A percentile compares a stretch with the other conserved stretches of the same genome.
Evolutionary conservation across 2,329 filamentous ascomycete genomes (phyloP).

Genomic region (Thelonectria discophora): DNA sequence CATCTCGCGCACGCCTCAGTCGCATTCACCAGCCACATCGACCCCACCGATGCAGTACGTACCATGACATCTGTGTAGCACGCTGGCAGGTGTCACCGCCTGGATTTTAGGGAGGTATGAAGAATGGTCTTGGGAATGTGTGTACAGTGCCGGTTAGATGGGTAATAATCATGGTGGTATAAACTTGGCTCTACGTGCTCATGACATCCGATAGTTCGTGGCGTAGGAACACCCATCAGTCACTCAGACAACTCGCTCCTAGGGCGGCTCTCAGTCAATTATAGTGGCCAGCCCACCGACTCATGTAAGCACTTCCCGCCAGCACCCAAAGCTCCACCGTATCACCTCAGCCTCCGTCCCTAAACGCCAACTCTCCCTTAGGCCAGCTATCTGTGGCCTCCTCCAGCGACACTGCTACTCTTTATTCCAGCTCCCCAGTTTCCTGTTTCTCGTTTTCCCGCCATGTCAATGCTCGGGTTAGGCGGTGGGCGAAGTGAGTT

Average conservation of each 20-base stretch:
- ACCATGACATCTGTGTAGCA: not conserved
- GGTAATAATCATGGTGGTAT: no score
- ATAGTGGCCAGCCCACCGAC: no score
- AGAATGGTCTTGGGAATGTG: no score
- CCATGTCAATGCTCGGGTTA: slow-evolving; percentile 42
- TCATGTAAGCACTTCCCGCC: no score
- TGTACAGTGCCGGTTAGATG: no score
- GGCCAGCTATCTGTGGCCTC: not conserved
- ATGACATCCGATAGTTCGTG: no score
- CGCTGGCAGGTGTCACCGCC: not conserved
- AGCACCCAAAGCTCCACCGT: no score
- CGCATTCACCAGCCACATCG: slow-evolving; percentile 12
- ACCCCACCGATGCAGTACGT: not conserved
- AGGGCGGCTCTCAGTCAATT: no score
- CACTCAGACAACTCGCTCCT: no score
- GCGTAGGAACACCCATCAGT: no score
- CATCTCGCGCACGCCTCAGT: slow-evolving; percentile 14
- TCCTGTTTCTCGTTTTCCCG: slow-evolving; percentile 34
- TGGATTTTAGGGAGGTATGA: no score
- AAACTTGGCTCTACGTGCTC: no score
- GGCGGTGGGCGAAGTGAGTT: slow-evolving; percentile 55
- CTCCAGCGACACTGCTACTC: not conserved
- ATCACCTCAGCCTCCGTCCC: slow-evolving; percentile 1
- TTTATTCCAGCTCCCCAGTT: not conserved
- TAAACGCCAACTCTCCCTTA: not conserved